Evolutionary conservation across 2,329 filamentous ascomycete genomes (phyloP), one percentile per base, ranked within the genome.

Genomic region (Proliferodiscus dingleyae): DNA sequence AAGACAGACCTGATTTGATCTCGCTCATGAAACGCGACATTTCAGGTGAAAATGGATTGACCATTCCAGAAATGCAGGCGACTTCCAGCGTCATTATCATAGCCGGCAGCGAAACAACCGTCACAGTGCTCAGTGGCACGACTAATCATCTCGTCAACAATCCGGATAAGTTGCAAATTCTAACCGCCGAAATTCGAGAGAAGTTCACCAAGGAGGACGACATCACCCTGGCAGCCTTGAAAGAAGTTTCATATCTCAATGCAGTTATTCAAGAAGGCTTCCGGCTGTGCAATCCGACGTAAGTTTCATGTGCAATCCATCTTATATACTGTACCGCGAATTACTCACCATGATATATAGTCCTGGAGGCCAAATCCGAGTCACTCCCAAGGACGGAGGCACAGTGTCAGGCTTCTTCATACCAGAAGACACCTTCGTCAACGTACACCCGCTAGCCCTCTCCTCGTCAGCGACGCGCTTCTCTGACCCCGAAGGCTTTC

Each of bases 181-280:
- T 67, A 4, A 34, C 58, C 49, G 64, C 60, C 0, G 74, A 56
- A 23, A 37, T 72, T 13, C 57, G 53, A 1, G 21, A 60, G 0
- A 71, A 74, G 52, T 74, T 73, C 44, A 40, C 47, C 1, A 51
- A 41, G 0, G 59, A 66, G 26, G 57, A 60, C 0, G 66, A 72
- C 2, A 73, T 75, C 36, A 64, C 56, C 18, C 43, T 69, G 6
- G 46, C 47, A 10, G 56, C 57, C 1, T 57, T 64, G 2, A 36
- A 42, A 16, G 19, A 41, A 49, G 54, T 72, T 1, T 24, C 41
- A 0, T 74, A 73, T 44, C 62, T 72, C 53, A 52, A 64, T 5
- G 71, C 69, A 2, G 64, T 64, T 18, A 53, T 73, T 2, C 54
- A 71, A 2, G 71, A 74, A 53, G 57, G 61, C 1, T 54, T 75